These are phyloP conservation scores for Epichloe glyceriae DNA, from an alignment of 2,329 filamentous ascomycete genomes.

Conservation along the genomic window DNA sequence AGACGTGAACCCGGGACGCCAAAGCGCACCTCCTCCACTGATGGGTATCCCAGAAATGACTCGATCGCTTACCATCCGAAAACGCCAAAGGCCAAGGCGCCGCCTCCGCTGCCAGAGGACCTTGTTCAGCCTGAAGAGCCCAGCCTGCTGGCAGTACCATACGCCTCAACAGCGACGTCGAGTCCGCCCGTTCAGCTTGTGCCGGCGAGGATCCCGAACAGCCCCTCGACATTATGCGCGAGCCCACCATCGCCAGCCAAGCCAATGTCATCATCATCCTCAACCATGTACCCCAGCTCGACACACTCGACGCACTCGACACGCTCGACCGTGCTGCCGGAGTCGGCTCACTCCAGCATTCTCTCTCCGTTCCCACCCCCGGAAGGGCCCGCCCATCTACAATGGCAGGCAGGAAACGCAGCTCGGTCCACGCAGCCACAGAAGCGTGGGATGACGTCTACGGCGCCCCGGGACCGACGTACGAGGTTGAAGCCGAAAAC, in stretches of 20 bases:
- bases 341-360: not conserved
- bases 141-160: not conserved
- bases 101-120: not conserved
- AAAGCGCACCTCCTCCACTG: not conserved
- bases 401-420: not conserved
- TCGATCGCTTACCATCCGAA: not conserved
- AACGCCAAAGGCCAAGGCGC: not conserved
- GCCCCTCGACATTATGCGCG: not conserved
- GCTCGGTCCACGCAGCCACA: not conserved
- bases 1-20: not conserved
- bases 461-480: not conserved
- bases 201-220: not conserved
- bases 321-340: not conserved
- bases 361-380: not conserved
- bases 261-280: not conserved
- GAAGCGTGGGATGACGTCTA: not conserved
- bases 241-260: not conserved
- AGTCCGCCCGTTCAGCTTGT: not conserved
- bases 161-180: not conserved
- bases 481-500: not conserved
- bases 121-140: not conserved
- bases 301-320: conserved; percentile 1
- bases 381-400: not conserved
- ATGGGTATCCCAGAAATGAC: not conserved
- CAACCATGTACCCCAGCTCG: conserved; percentile 2